Evolutionary conservation across 179 eudicot genomes (phyloP).

Genomic region (Drosera spatulata): DNA sequence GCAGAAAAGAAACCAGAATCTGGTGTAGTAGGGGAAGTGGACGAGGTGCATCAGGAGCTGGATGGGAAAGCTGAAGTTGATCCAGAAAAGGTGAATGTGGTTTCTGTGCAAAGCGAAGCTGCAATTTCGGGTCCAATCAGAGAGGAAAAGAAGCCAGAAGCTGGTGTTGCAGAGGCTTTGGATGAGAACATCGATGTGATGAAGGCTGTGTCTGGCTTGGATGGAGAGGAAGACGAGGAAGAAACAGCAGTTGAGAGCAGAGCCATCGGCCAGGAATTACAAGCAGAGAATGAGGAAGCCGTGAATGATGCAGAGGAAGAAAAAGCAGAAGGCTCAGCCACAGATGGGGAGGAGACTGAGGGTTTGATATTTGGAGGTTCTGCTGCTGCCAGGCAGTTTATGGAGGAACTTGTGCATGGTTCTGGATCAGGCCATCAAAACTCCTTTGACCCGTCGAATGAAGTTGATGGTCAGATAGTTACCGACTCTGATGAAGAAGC

Average conservation of each 20-base stretch:
- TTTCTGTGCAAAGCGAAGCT: constrained; percentile 1
- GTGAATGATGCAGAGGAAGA: constrained; percentile 2
- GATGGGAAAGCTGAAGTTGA: too few relatives aligned
- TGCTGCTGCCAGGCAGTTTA: constrained; percentile 44
- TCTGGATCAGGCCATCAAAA: constrained; percentile 17
- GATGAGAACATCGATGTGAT: constrained; percentile 9
- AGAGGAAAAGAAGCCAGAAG: constrained; percentile 10
- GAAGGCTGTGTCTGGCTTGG: constrained; percentile 14
- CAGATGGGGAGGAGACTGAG: constrained; percentile 52
- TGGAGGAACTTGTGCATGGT: constrained; percentile 56
- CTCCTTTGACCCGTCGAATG: constrained; percentile 26
- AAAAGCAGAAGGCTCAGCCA: constrained; percentile 14
- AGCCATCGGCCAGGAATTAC: constrained; percentile 7
- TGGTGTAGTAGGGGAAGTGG: too few relatives aligned
- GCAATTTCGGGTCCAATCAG: constrained; percentile 6
- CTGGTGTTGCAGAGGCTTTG: constrained; percentile 6
- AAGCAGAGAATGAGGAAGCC: constrained; percentile 7
- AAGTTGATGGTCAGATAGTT: constrained; percentile 67
- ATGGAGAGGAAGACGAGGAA: constrained; percentile 16
- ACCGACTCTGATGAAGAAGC: constrained; percentile 82
- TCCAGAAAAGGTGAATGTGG: constrained; percentile 4
- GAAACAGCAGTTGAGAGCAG: constrained; percentile 11
- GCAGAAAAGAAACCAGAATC: too few relatives aligned
- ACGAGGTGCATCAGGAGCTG: too few relatives aligned
- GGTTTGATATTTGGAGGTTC: constrained; percentile 46